phyloP scores from a whole-genome alignment of 345 rosid species.

The Gossypium longicalyx region DNA sequence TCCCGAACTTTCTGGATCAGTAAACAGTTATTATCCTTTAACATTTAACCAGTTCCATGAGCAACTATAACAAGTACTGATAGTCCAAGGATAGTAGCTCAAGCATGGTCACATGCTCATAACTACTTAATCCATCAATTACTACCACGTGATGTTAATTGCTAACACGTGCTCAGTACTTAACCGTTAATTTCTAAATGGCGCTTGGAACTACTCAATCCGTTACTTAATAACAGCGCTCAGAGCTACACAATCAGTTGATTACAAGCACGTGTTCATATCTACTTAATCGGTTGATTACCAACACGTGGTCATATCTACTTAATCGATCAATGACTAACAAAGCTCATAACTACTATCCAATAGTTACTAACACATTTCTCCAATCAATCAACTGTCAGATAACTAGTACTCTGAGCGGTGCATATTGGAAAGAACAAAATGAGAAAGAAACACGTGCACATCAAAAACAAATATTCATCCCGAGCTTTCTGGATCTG shows the following conservation, averaged over 20 bases:
- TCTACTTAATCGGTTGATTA: not conserved
- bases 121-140: not conserved
- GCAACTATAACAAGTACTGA: no score
- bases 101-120: not conserved
- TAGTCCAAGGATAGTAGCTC: not conserved
- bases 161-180: not conserved
- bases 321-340: not conserved
- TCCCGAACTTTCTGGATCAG: not conserved
- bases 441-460: not conserved
- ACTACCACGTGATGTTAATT: not conserved
- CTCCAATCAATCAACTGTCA: not conserved
- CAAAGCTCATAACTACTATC: not conserved
- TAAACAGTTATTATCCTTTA: not conserved
- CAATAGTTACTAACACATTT: not conserved
- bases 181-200: not conserved
- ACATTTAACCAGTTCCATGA: not conserved
- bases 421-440: not conserved
- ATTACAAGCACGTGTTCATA: not conserved
- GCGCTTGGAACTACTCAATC: not conserved
- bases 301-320: not conserved
- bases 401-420: not conserved
- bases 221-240: not conserved
- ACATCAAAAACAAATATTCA: slow-evolving; percentile 1
- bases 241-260: not conserved
- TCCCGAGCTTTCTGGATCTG: not conserved